These are phyloP conservation scores for Trichoderma sp. DNA, from an alignment of 2,329 filamentous ascomycete genomes.

Conservation along the genomic window DNA sequence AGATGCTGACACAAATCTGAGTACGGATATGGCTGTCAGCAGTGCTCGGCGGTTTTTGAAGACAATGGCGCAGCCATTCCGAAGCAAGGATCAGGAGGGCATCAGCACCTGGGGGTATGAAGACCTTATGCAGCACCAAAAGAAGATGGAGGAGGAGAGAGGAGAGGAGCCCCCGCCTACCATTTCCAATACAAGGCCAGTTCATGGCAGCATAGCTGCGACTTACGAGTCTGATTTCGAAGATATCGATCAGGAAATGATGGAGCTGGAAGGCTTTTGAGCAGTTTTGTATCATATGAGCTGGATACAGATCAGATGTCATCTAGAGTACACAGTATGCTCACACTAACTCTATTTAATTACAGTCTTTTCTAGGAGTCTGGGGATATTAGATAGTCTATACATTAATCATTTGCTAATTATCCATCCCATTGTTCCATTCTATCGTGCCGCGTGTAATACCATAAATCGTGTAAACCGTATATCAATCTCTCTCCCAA, in stretches of 20 bases:
- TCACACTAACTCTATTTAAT: background rate
- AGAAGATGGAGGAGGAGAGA: constrained; percentile 67
- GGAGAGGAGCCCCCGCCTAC: constrained; percentile 51
- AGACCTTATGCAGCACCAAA: constrained; percentile 76
- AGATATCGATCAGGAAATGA: constrained; percentile 54
- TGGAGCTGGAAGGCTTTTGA: constrained; percentile 47
- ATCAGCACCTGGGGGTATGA: constrained; percentile 87
- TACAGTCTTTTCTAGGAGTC: background rate
- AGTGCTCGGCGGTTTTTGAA: constrained; percentile 85
- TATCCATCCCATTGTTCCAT: background rate
- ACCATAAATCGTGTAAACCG: background rate
- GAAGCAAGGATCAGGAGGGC: constrained; percentile 78
- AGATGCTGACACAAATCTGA: constrained; percentile 84
- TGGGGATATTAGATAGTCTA: background rate
- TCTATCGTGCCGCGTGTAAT: background rate
- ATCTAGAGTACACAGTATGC: background rate
- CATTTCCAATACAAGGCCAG: constrained; percentile 27
- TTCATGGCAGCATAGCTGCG: constrained; percentile 25
- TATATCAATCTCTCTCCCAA: background rate
- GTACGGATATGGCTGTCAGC: constrained; percentile 91
- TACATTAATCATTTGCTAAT: constrained; percentile 1
- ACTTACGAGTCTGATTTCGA: constrained; percentile 54
- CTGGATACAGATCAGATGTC: background rate
- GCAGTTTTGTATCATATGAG: background rate
- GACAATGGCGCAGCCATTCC: constrained; percentile 90